Conservation (phyloP, 768 basidiomycete genomes). For the Mrakia gelida region DNA sequence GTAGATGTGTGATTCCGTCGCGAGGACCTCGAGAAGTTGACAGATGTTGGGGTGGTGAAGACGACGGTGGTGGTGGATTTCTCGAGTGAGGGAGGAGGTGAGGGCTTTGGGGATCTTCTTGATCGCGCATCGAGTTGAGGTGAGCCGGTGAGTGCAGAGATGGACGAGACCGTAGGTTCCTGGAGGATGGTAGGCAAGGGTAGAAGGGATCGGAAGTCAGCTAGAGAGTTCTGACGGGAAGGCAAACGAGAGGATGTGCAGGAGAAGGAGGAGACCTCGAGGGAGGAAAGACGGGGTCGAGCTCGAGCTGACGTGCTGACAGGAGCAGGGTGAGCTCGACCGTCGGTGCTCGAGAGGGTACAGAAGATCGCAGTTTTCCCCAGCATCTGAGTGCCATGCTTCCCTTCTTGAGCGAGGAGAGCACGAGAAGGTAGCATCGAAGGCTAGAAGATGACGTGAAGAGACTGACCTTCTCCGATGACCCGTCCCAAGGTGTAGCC, state of each 20-base stretch:
- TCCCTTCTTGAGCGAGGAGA: too few relatives aligned
- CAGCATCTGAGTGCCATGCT: too few relatives aligned
- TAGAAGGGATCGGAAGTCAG: neutral
- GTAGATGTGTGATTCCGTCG: constrained; percentile 93
- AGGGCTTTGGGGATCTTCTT: constrained; percentile 91
- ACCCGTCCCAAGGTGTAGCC: constrained; percentile 90
- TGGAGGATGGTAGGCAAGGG: neutral
- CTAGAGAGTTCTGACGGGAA: too few relatives aligned
- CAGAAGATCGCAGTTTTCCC: too few relatives aligned
- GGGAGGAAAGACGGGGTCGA: neutral
- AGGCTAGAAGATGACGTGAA: neutral
- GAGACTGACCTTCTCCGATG: constrained; percentile 77
- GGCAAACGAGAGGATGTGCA: too few relatives aligned
- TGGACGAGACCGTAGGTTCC: constrained; percentile 45
- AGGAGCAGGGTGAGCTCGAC: too few relatives aligned
- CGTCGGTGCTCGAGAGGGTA: too few relatives aligned
- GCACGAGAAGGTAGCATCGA: too few relatives aligned
- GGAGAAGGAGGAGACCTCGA: constrained; percentile 4
- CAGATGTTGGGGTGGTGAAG: constrained; percentile 93
- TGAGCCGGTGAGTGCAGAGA: constrained; percentile 87
- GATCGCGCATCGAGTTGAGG: constrained; percentile 86
- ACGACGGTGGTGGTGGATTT: constrained; percentile 97
- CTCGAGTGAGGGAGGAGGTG: constrained; percentile 76
- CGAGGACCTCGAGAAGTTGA: constrained; percentile 95
- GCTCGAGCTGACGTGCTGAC: neutral